phyloP scores from a whole-genome alignment of 495 filamentous ascomycete genomes.

The Amphirosellinia nigrospora region DNA sequence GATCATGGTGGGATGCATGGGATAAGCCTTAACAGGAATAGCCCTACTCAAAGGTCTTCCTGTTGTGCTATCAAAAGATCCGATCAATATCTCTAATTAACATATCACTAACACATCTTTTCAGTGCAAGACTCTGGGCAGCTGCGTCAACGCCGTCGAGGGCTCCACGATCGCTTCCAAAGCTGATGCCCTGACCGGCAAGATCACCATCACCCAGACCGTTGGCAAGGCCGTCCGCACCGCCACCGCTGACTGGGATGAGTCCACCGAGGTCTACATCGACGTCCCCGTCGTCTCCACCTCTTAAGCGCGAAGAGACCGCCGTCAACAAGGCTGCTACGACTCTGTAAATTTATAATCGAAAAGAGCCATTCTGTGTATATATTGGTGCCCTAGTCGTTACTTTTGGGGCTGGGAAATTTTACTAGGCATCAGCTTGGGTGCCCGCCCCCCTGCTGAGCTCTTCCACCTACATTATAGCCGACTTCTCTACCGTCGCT shows the following conservation, averaged over 20 bases:
- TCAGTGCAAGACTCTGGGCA: constrained; percentile 16
- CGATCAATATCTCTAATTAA: not conserved
- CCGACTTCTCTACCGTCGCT: not conserved
- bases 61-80: not conserved
- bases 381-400: constrained; percentile 19
- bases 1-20: not conserved
- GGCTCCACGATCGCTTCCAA: constrained; percentile 8
- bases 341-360: not conserved
- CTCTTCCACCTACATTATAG: not conserved
- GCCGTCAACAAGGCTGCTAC: not conserved
- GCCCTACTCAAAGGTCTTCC: not conserved
- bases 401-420: constrained; percentile 2
- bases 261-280: constrained; percentile 19
- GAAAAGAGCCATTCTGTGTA: constrained; percentile 23
- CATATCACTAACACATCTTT: not conserved
- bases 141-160: constrained; percentile 11
- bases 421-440: not conserved
- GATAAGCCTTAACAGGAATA: not conserved
- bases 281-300: constrained; percentile 10
- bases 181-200: not conserved
- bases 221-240: constrained; percentile 9
- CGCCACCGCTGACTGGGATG: constrained; percentile 12
- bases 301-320: not conserved
- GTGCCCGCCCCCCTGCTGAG: not conserved
- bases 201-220: constrained; percentile 20